A percentile compares a stretch with the other conserved stretches of the same genome.
phyloP scores from a whole-genome alignment of 306 rosid genomes.

The Mucuna pruriens region DNA sequence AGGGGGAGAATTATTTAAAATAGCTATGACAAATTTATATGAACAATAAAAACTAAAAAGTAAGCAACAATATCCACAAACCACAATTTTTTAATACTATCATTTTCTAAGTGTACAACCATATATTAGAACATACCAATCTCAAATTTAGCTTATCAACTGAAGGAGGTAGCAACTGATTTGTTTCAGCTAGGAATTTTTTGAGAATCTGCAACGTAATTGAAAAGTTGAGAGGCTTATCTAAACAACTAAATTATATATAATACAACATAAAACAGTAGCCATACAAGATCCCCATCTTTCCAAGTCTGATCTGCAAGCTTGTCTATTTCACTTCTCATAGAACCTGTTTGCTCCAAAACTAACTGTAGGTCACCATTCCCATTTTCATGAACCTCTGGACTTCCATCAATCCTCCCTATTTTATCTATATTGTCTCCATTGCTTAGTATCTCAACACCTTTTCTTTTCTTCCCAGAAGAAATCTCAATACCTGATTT shows the following conservation, averaged over 20 bases:
- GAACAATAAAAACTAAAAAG: not conserved
- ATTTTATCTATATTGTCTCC: slow-evolving; percentile 44
- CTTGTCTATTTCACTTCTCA: slow-evolving; percentile 46
- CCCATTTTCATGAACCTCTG: slow-evolving; percentile 48
- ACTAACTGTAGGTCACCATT: slow-evolving; percentile 40
- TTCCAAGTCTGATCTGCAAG: slow-evolving; percentile 47
- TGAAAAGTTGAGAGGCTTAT: slow-evolving; percentile 23
- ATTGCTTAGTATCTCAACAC: slow-evolving; percentile 37
- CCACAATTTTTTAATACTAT: slow-evolving; percentile 7
- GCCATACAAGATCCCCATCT: slow-evolving; percentile 71
- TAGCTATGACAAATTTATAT: slow-evolving; percentile 8
- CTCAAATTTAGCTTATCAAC: slow-evolving; percentile 58
- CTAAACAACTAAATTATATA: slow-evolving; percentile 32
- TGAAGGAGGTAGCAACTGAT: slow-evolving; percentile 65
- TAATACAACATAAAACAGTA: slow-evolving; percentile 26
- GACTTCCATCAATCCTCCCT: slow-evolving; percentile 44
- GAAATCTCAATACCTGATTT: slow-evolving; percentile 44
- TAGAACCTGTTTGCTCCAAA: slow-evolving; percentile 38
- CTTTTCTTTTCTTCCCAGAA: slow-evolving; percentile 69
- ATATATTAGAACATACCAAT: slow-evolving; percentile 50
- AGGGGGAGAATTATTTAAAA: slow-evolving; percentile 1
- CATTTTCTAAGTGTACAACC: slow-evolving; percentile 30
- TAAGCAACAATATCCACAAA: slow-evolving; percentile 17
- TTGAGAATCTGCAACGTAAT: slow-evolving; percentile 64
- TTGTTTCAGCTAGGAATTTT: slow-evolving; percentile 53